These are phyloP conservation scores for Naumovozyma baii DNA, from an alignment of 805 yeast species.

Conservation along the genomic window DNA sequence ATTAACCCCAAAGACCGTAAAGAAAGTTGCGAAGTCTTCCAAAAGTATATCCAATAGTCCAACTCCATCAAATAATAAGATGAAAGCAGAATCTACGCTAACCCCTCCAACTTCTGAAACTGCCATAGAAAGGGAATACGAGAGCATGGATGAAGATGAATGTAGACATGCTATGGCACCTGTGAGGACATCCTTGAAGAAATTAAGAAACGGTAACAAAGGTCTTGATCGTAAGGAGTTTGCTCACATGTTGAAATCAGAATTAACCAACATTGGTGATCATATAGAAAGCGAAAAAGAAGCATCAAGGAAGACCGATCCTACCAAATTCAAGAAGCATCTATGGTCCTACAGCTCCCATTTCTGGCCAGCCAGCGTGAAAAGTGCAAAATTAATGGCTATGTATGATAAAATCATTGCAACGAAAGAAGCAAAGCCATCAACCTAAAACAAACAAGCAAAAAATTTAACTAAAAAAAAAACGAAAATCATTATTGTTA, in stretches of 20 bases:
- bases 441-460: neutral
- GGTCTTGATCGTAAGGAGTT: slow-evolving; percentile 71
- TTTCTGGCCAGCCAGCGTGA: slow-evolving; percentile 84
- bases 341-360: slow-evolving; percentile 77
- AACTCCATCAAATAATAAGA: slow-evolving; percentile 20
- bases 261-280: slow-evolving; percentile 64
- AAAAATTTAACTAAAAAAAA: neutral
- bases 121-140: slow-evolving; percentile 42
- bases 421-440: slow-evolving; percentile 1
- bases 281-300: slow-evolving; percentile 42
- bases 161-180: slow-evolving; percentile 57
- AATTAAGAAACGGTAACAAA: slow-evolving; percentile 58
- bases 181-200: slow-evolving; percentile 55
- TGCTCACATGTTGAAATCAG: slow-evolving; percentile 60
- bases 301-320: slow-evolving; percentile 21
- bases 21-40: neutral
- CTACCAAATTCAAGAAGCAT: slow-evolving; percentile 45
- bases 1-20: neutral
- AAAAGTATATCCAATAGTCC: neutral
- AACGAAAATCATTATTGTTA: neutral
- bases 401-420: slow-evolving; percentile 57
- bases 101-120: slow-evolving; percentile 14
- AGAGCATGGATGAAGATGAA: slow-evolving; percentile 65
- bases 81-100: slow-evolving; percentile 12
- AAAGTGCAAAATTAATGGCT: slow-evolving; percentile 57